A percentile compares a stretch with the other conserved stretches of the same genome.
Evolutionary conservation across 2,329 filamentous ascomycete genomes (phyloP).

Genomic region (Apiospora marii): DNA sequence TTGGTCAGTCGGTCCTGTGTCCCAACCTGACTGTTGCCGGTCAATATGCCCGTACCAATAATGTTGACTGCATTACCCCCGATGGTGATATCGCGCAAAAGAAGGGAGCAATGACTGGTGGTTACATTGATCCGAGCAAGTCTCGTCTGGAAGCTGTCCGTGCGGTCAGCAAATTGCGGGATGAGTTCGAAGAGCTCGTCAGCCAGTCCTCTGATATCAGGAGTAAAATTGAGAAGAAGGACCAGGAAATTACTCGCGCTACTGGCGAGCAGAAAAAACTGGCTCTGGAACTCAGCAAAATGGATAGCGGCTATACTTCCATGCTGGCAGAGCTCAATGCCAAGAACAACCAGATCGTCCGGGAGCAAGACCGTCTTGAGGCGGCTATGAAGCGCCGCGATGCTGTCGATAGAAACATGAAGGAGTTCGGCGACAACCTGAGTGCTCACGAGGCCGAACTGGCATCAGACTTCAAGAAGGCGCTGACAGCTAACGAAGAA

Average conservation of each 20-base stretch:
- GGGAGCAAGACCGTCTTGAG: conserved; percentile 76
- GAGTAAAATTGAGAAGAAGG: conserved; percentile 76
- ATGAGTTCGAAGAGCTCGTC: conserved; percentile 74
- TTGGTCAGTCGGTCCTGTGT: conserved; percentile 94
- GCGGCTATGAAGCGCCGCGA: conserved; percentile 70
- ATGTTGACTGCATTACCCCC: conserved; percentile 90
- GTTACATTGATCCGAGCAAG: conserved; percentile 85
- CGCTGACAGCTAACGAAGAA: conserved; percentile 84
- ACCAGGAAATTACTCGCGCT: conserved; percentile 89
- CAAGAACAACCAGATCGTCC: conserved; percentile 78
- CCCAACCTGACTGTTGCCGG: conserved; percentile 86
- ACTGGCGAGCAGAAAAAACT: conserved; percentile 84
- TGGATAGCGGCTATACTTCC: conserved; percentile 84
- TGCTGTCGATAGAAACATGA: conserved; percentile 77
- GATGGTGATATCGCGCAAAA: conserved; percentile 96
- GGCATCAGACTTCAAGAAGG: conserved; percentile 89
- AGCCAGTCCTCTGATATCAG: conserved; percentile 71
- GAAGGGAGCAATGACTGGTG: conserved; percentile 93
- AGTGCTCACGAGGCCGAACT: conserved; percentile 82
- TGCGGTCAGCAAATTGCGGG: conserved; percentile 75
- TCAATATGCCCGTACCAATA: conserved; percentile 91
- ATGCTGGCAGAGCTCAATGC: conserved; percentile 78
- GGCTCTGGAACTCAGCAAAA: conserved; percentile 78
- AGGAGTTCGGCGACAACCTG: conserved; percentile 78
- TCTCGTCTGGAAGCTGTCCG: conserved; percentile 89